Base-by-base conservation (phyloP, 2,329 filamentous ascomycete species). In the Calonectria naviculata region DNA sequence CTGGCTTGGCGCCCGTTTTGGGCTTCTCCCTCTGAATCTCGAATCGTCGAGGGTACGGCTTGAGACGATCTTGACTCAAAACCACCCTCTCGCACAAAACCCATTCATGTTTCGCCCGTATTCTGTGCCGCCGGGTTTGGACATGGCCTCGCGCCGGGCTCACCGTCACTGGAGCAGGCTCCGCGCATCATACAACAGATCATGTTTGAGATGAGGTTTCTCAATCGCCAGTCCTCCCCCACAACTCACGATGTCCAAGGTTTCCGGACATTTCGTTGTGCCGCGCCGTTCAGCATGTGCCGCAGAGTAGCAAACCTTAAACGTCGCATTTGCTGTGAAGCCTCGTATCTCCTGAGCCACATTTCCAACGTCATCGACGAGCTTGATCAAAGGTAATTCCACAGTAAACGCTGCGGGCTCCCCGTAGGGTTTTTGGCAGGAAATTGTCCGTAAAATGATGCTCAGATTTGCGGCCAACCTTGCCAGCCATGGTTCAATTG, bases 111-210 rank as follows among this genome's bases (percentile, higher is more conserved):
- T 68, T 65, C 70, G 56, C 71, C 65, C 19, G 74, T 71, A 71
- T 70, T 73, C 73, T 83, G 82, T 84, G 84, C 82, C 84, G 86
- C 85, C 84, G 85, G 85, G 85, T 83, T 82, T 81, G 81, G 77
- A 84, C 83, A 77, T 84, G 81, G 83, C 85, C 81, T 75, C 86
- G 75, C 76, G 74, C 73, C 74, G 73, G 67, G 46, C 61, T 47
- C 28, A 61, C 36, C 24, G 36, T n/a, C 19, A 28, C 24, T 31
- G 19, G 26, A 38, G 29, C 31, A 38, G 24, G 52, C 52, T 52
- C 65, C 44, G 46, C 28, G 52, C 44, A 42, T 42, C 42, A 29
- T 69, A 61, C 56, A 54, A 67, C 65, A 44, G 19, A 15, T 38
- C 24, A 24, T 38, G 72, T 54, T 46, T 66, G 49, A 70, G 65